A percentile compares a stretch with the other conserved stretches of the same genome.
Evolutionary conservation across 306 rosid species (phyloP).

Genomic region (Quercus alba): DNA sequence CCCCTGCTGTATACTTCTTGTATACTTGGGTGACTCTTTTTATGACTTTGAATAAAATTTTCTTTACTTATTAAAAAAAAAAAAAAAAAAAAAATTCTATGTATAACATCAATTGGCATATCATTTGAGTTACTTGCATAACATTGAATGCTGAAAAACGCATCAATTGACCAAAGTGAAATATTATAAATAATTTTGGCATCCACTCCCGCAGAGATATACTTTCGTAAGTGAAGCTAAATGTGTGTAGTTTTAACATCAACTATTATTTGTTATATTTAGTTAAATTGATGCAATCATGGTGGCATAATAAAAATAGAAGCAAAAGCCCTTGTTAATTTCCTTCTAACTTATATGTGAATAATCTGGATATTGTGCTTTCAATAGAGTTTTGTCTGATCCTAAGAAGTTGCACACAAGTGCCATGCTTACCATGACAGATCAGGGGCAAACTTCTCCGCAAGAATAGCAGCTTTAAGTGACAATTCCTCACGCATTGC

Average conservation of each 20-base stretch:
- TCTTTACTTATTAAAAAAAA: too few species aligned
- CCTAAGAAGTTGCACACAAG: not conserved
- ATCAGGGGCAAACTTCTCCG: slow-evolving; percentile 99
- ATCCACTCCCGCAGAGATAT: too few species aligned
- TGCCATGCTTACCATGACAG: slow-evolving; percentile 73
- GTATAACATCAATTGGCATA: not conserved
- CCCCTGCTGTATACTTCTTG: too few species aligned
- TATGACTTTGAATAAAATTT: too few species aligned
- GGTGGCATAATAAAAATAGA: not conserved
- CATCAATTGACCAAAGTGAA: too few species aligned
- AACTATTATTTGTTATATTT: not conserved
- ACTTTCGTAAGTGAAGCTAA: too few species aligned
- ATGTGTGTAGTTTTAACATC: not conserved
- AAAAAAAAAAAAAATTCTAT: too few species aligned
- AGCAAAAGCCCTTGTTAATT: slow-evolving; percentile 8
- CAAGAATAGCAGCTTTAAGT: slow-evolving; percentile 99
- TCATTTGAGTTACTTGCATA: too few species aligned
- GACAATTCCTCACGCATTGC: slow-evolving; percentile 98
- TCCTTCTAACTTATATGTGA: not conserved
- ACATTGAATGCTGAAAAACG: too few species aligned
- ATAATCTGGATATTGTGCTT: slow-evolving; percentile 19
- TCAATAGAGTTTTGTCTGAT: not conserved
- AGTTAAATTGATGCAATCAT: not conserved
- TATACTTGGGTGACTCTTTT: too few species aligned
- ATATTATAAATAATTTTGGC: too few species aligned